Evolutionary conservation across 1,284 basidiomycete genomes (phyloP), one percentile per base, ranked within the genome.

Genomic region (Amylostereum areolatum): DNA sequence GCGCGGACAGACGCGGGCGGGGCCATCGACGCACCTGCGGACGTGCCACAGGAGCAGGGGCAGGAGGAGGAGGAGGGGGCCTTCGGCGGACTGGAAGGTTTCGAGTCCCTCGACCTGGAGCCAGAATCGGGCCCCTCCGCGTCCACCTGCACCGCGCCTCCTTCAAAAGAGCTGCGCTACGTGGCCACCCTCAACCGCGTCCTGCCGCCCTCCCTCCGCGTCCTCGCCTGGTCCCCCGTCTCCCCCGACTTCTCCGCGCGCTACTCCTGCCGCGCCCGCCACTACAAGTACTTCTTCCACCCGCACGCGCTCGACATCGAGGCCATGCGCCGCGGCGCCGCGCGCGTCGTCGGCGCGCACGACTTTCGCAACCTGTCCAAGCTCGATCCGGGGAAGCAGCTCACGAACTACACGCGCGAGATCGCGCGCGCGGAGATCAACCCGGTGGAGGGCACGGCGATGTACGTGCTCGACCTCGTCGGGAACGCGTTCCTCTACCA

Each of bases 241-340:
- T 64, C 79, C 0, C 62, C 77, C 5, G 65, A 70, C 33, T 99
- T 99, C 66, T 93, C 93, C 35, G 84, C 95, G 2, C 83, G 96
- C 2, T 96, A 92, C 70, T 88, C 85, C 25, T 98, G 95, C 70
- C 73, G 71, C 50, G 85, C 81, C 60, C 75, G 96, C 33, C 96
- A 99, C 66, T 99, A 99, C 82, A 97, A 97, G 66, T 99, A 99
- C 70, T 96, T 97, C 66, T 99, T 97, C 73, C 74, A 77, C 34
- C 66, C 78, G 0, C 62, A 75, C 12, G 69, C 71, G 10, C 80
- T 97, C 48, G 81, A 94, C 65, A 66, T 95, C 31, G 59, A 68
- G 1, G 76, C 75, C 31, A 99, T 99, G 95, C 75, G 77, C 52
- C 74, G 81, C 36, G 95, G 83, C 0, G 91, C 92, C 0, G 54